These are phyloP conservation scores for Boletus rex-veris DNA, from an alignment of 768 basidiomycete species.

Conservation along the genomic window DNA sequence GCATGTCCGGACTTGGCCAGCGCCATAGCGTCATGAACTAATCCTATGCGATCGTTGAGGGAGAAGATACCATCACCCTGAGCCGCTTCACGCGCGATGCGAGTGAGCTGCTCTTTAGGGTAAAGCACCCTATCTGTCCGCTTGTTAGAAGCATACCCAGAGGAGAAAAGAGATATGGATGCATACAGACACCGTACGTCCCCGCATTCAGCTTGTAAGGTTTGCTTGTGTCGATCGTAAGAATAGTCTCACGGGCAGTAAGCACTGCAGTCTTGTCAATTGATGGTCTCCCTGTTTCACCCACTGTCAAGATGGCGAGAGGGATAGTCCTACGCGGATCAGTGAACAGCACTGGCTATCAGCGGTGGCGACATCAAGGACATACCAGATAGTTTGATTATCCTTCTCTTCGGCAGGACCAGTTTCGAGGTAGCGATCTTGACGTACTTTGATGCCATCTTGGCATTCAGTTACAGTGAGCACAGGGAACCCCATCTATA, in stretches of 20 bases:
- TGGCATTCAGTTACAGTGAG: slow-evolving; percentile 77
- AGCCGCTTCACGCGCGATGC: slow-evolving; percentile 79
- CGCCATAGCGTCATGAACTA: slow-evolving; percentile 79
- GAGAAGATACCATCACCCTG: slow-evolving; percentile 62
- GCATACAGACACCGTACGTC: slow-evolving; percentile 83
- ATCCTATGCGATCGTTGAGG: slow-evolving; percentile 83
- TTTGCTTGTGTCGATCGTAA: slow-evolving; percentile 69
- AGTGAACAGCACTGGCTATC: neutral
- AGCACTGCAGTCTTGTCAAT: slow-evolving; percentile 67
- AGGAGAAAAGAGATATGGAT: slow-evolving; percentile 9
- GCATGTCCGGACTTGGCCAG: slow-evolving; percentile 79
- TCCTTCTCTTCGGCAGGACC: slow-evolving; percentile 77
- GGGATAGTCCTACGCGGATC: slow-evolving; percentile 66
- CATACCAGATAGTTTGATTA: slow-evolving; percentile 83
- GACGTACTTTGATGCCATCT: slow-evolving; percentile 72
- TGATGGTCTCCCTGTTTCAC: slow-evolving; percentile 50
- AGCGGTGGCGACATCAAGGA: neutral
- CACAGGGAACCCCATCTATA: slow-evolving; percentile 80
- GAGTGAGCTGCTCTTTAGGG: slow-evolving; percentile 69
- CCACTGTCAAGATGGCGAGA: slow-evolving; percentile 64
- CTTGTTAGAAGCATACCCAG: neutral
- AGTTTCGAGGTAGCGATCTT: slow-evolving; percentile 90
- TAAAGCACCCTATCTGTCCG: slow-evolving; percentile 79
- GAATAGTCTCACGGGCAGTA: slow-evolving; percentile 59
- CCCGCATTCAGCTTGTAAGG: slow-evolving; percentile 90